Base-by-base conservation (phyloP, 2,329 filamentous ascomycete genomes). In the Ascosphaera apis region DNA sequence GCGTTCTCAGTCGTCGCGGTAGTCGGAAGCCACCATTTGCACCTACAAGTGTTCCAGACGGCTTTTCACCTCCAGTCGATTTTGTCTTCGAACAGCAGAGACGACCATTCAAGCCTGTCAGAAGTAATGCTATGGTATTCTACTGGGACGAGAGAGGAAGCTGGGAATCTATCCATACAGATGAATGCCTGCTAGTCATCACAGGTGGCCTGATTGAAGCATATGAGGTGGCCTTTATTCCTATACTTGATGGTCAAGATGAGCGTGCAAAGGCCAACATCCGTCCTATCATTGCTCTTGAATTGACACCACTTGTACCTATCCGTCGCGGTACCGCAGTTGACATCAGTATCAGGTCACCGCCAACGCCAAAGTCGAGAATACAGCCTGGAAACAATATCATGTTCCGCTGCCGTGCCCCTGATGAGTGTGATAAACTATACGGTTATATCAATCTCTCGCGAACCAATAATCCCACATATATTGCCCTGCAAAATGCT, bases 271-370 rank as follows among this genome's bases (percentile, higher is more conserved):
- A 40, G n/a, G 43, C 44, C 3, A 44, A 44, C 18, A 45, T 43
- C 27, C 58, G 60, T 38, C 71, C 69, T 21, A 55, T 75, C 21
- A 55, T 75, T 40, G 78, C 76, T 4, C 68, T 93, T 23, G 82
- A 92, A 48, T 69, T 98, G 31, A 95, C 86, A 0, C 88, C 88
- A 1, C 63, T 92, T 27, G 86, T 95, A 5, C 77, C 84, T 44
- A 73, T 95, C 41, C 72, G 86, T 42, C 77, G 86, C 48, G 88
- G 84, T 47, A 98, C 83, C 15, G 80, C 79, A 3, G 69, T 98
- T 21, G 88, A 98, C 52, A 80, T 98, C 37, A 88, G 91, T 44
- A 81, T 98, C 43, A 77, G 83, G 35, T 93, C 86, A 4, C 81
- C 81, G 1, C 77, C 84, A 17, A 77, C 78, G 4, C 52, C 65